phyloP scores from a whole-genome alignment of 208 protist species.

The Trichomonas tenax region DNA sequence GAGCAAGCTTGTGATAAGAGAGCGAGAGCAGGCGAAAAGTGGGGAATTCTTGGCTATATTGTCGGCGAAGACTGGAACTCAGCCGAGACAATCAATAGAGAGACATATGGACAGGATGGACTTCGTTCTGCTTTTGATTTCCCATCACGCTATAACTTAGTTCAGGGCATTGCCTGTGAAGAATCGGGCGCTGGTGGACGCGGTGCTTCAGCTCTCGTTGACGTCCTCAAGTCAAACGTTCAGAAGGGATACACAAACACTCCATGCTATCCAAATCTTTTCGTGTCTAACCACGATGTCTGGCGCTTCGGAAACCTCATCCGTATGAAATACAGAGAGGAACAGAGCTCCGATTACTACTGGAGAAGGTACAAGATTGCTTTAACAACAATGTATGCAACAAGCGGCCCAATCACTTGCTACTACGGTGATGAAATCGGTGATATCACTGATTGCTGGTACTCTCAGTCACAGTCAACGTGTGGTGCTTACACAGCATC shows the following conservation, averaged over 20 bases:
- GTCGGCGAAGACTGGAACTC: not conserved
- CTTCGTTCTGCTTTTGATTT: not conserved
- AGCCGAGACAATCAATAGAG: not conserved
- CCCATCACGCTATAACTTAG: not conserved
- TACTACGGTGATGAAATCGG: conserved; percentile 14
- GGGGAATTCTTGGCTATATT: not conserved
- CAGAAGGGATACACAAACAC: not conserved
- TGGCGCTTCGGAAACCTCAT: not conserved
- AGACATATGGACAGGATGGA: not conserved
- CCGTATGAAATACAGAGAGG: not conserved
- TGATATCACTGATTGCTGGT: not conserved
- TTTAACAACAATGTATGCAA: not conserved
- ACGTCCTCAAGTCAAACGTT: not conserved
- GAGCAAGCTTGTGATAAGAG: not conserved
- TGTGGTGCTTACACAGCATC: not conserved
- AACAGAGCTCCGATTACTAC: not conserved
- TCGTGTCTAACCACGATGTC: not conserved
- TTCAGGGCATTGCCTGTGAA: not conserved
- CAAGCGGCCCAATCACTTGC: not conserved
- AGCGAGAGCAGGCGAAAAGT: not conserved
- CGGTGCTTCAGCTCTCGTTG: not conserved
- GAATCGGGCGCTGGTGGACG: not conserved
- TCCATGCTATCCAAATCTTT: not conserved
- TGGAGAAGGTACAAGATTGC: not conserved
- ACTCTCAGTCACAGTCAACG: too few relatives aligned